Evolutionary conservation across 768 basidiomycete genomes (phyloP), one percentile per base, ranked within the genome.

Genomic region (Mycena pura): DNA sequence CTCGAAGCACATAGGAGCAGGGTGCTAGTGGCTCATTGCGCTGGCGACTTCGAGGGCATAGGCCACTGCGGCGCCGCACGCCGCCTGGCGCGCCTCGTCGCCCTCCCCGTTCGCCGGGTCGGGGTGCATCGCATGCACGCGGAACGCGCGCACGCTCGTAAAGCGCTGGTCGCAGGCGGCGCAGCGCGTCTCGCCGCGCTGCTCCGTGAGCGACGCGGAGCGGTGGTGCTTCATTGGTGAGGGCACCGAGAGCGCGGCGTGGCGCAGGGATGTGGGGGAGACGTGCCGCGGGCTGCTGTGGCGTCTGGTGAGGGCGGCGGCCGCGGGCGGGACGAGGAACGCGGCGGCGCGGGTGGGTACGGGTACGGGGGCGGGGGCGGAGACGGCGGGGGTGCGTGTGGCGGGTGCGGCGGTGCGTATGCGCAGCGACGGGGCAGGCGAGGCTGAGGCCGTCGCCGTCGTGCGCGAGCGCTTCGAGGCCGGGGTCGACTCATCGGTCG

Each of bases 91-190:
- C 14, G 28, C 44, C 28, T 49, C 59, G 29, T 24, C 52, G 24
- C 46, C 57, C 13, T 10, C 40, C 15, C 43, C 51, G 31, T 31
- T 15, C 13, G 6, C 27, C 5, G 3, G 5, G 13, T 19, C 38
- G 14, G 29, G 3, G 40, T 31, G 58, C 19, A 39, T 19, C 8
- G 63, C 63, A 46, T 65, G 64, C 22, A 55, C 60, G 3, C 64
- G 49, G 28, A 58, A 65, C 17, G 64, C 64, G 15, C 64, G 49
- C 13, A 24, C 27, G 34, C 56, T 62, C 32, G 13, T 43, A 40
- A 65, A 65, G 43, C 39, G 50, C 9, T 55, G 60, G 40, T 65
- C 64, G 36, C 64, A 65, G 4, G 64, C 64, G 25, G 64, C 45
- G 51, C 64, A 65, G 46, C 53, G 39, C 1, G 60, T 55, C 5